Evolutionary conservation across 768 basidiomycete species (phyloP), one percentile per base, ranked within the genome.

Genomic region (Dioszegia crocea): DNA sequence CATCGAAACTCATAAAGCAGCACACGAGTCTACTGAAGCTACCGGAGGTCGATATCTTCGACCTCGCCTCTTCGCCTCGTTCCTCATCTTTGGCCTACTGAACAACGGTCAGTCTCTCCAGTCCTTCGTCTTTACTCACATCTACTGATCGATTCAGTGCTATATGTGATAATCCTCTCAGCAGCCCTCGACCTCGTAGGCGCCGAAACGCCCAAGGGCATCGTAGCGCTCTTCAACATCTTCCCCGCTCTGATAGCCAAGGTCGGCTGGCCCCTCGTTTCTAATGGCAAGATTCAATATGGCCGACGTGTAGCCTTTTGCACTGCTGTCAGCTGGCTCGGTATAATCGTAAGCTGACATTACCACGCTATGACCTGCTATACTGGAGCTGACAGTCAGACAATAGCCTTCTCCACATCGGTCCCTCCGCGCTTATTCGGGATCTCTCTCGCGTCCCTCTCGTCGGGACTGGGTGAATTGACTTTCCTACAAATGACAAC

Each of bases 111-210:
- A 27, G 77, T 52, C 26, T n/a, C 21, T 16, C 39, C 50, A 30
- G 4, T 9, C 21, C 27, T 11, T 19, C n/a, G 14, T 50, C n/a
- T 27, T 5, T 17, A 3, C n/a, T 23, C 21, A 60, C 2, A n/a
- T n/a, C 17, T 54, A 29, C 56, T 33, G 53, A 43, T 19, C 14
- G 8, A 43, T 62, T 9, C 62, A 91, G 91, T 96, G 4, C 81
- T 94, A 57, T 96, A 98, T 78, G 94, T 99, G 36, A 88, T 98
- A 61, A 96, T 98, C 61, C 84, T 99, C 19, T 94, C 91, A 1
- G 94, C 94, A 5, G 96, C 96, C 1, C 80, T 97, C 3, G 96
- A 99, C 71, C 83, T 99, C 2, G 92, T 96, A 1, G 88, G 91
- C 8, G 86, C 89, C 1, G 83, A 87, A 1, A 94, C 91, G 0